Evolutionary conservation across 129 eudicot genomes (phyloP), one percentile per base, ranked within the genome.

Genomic region (Centaurea solstitialis): DNA sequence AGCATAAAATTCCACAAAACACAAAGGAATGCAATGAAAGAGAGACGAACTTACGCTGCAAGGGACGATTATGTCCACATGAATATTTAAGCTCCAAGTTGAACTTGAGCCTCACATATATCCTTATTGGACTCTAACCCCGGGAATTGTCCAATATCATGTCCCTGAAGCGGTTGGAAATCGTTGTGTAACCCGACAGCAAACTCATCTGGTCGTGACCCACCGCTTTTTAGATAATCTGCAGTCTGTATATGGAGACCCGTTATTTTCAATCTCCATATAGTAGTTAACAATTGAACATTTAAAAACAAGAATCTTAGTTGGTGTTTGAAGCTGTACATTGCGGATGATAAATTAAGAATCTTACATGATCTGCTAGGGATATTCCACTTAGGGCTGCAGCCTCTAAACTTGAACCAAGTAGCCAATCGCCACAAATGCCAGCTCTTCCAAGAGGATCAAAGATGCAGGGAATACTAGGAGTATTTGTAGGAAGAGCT

Each of bases 401-500:
- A 82, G 94, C 84, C 87, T 94, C 99, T 82, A 94, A 83, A 81
- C 93, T 94, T 41, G 97, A 94, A 50, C 99, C 99, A 37, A 90
- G 89, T 47, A 94, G 86, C 97, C 99, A 94, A 89, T 92, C 99
- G 41, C 99, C 99, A 85, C 99, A 94, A 81, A 94, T 92, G 69
- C 99, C 99, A 50, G 97, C 93, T 85, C 97, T 77, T 86, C 99
- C 99, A 76, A 86, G 93, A 43, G 99, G 94, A 86, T 94, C 99
- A 87, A 94, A 94, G 79, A 94, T 92, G 87, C 97, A 94, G 18
- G 99, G 97, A 53, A 89, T 81, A 75, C 87, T 90, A 66, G 99
- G 99, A 61, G 87, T 86, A 80, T 94, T 94, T 72, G 93, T 89
- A 65, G 99, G 99, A 88, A 94, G 99, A 85, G 99, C 97, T 74